Evolutionary conservation across 2,329 filamentous ascomycete species (phyloP), one percentile per base, ranked within the genome.

Genomic region (Metarhizium robertsii): DNA sequence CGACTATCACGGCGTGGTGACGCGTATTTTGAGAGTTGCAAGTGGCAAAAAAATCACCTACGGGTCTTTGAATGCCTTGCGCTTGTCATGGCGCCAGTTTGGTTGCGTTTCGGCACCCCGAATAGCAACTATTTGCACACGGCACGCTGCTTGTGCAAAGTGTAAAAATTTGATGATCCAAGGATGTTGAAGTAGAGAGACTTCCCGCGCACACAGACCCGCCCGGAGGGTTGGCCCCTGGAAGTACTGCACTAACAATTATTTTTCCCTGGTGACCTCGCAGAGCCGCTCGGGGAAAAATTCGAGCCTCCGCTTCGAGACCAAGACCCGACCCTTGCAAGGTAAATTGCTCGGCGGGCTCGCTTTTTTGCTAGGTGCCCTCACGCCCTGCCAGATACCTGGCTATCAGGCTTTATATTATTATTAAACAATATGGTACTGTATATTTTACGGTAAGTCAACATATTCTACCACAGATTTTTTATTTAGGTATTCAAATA

Each of bases 181-280:
- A 58, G 62, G 64, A 64, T 69, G 65, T 58, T 51, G 64, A 58
- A 63, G 63, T 65, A 60, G 46, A 47, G 58, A 56, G 66, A 63
- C 68, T 60, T 64, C 55, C 60, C 63, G 60, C 59, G 60, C 54
- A 60, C 60, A 56, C 60, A 62, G 62, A 18, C 59, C 59, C 59
- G 59, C 61, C 60, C 50, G 55, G 48, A 52, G 51, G 56, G 57
- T 56, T 53, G 50, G 57, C 53, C 60, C 58, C 45, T 55, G 53
- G 53, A 72, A 61, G 71, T 72, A 72, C 62, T 65, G 48, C 69
- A 58, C 62, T 73, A 73, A 73, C 70, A 72, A 71, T 71, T 71
- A 65, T 50, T 34, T 53, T 53, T 45, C 52, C 45, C 49, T 38
- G 52, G 59, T 53, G 46, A 64, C 59, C 53, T 57, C 34, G 36